phyloP scores from a whole-genome alignment of 2,329 filamentous ascomycete species.

The Sclerotinia nivalis region DNA sequence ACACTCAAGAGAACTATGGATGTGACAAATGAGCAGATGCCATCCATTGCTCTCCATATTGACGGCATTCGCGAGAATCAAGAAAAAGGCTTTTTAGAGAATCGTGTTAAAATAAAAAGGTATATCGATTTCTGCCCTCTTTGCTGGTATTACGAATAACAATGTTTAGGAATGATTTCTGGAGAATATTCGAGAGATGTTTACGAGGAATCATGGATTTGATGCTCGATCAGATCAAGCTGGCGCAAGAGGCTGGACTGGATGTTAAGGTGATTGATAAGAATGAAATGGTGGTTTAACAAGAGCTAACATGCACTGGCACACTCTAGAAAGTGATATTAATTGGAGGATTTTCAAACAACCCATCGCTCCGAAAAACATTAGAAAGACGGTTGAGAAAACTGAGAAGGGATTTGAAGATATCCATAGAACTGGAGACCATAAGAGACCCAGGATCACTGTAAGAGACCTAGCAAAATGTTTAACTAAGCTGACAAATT shows the following conservation, averaged over 20 bases:
- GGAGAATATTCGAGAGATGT: conserved; percentile 1
- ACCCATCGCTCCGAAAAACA: conserved; percentile 1
- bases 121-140: background rate
- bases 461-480: background rate
- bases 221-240: conserved; percentile 16
- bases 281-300: background rate
- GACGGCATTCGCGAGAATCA: background rate
- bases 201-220: background rate
- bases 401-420: background rate
- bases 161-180: background rate
- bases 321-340: background rate
- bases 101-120: conserved; percentile 1
- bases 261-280: background rate
- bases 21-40: background rate
- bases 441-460: background rate
- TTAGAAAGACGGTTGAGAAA: background rate
- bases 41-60: background rate
- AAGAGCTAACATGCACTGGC: background rate
- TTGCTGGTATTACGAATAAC: background rate
- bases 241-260: background rate
- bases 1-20: conserved; percentile 20
- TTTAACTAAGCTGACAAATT: background rate
- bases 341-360: conserved; percentile 13
- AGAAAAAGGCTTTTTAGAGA: background rate
- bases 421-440: background rate